Base-by-base conservation (phyloP, 768 basidiomycete species). In the Hygrocybe punicea region DNA sequence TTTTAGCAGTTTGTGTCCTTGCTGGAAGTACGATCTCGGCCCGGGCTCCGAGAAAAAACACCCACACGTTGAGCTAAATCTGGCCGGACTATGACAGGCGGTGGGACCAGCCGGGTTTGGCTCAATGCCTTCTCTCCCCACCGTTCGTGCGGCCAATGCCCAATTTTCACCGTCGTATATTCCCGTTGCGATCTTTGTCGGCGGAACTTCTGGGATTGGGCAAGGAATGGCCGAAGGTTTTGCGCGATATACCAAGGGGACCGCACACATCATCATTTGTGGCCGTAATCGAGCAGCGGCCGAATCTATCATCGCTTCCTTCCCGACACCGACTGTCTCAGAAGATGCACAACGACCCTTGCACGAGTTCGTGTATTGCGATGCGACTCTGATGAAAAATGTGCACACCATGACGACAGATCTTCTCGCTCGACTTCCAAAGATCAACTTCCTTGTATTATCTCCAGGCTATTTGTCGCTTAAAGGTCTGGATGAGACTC, bases 401-500 rank as follows among this genome's bases (percentile, higher is more conserved):
- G 76, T 83, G 2, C 70, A 74, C n/a, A 53, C 60, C 2, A 63
- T 71, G 4, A 60, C 73, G 4, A 54, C 61, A 46, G 64, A 68
- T 4, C 68, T 78, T 21, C 66, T 61, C 14, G 55, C 58, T 2
- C 68, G 69, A 4, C 56, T 78, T 8, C 70, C 74, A 0, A 82
- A 78, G 64, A 64, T 84, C 64, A 84, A 85, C 69, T 82, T 77
- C 65, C 72, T 85, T 40, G 73, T 81, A 35, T 63, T 82, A 58
- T 73, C 78, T 0, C 65, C 79, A 2, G 83, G 81, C 0, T 63
- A 77, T 36, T 51, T 81, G 40, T 70, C 71, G 11, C 50, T 77
- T 47, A 60, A 62, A 4, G 75, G 78, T 14, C 60, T 76, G 40
- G 68, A 71, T 47, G 76, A 78, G 63, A 79, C 78, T 17, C 65